Conservation (phyloP, 1,284 basidiomycete species). For the Pseudozyma tsukubaensis region DNA sequence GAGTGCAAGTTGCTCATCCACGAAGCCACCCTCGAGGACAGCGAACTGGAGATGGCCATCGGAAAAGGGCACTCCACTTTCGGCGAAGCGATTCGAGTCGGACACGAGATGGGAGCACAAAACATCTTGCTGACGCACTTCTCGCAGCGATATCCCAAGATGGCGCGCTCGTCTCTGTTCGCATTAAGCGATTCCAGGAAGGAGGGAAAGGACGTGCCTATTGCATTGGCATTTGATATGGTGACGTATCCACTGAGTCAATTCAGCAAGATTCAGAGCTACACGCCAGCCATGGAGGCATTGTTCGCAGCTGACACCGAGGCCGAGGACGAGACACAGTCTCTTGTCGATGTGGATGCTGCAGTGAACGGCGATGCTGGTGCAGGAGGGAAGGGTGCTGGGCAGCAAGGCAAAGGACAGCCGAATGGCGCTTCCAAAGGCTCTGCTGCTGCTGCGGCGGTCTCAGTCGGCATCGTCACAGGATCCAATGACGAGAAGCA, state of each 20-base stretch:
- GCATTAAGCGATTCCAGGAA: conserved; percentile 11
- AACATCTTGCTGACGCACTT: conserved; percentile 92
- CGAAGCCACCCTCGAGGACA: conserved; percentile 89
- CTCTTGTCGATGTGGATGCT: conserved; percentile 1
- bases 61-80: conserved; percentile 89
- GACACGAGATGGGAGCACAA: conserved; percentile 78
- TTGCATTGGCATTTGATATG: conserved; percentile 83
- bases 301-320: conserved; percentile 76
- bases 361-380: neutral
- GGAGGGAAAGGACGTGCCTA: conserved; percentile 57
- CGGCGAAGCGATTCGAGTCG: conserved; percentile 85
- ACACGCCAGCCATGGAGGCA: conserved; percentile 78
- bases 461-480: conserved; percentile 7
- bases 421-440: conserved; percentile 6
- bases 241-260: conserved; percentile 78
- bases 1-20: conserved; percentile 87
- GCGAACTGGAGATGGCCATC: conserved; percentile 74
- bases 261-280: conserved; percentile 83
- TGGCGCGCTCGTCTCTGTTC: conserved; percentile 73
- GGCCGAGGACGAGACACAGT: conserved; percentile 71
- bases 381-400: neutral
- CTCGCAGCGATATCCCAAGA: conserved; percentile 90
- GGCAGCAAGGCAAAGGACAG: neutral
- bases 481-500: neutral
- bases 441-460: conserved; percentile 7